Conservation (phyloP, 495 filamentous ascomycete species). For the Penicillium bovifimosum region DNA sequence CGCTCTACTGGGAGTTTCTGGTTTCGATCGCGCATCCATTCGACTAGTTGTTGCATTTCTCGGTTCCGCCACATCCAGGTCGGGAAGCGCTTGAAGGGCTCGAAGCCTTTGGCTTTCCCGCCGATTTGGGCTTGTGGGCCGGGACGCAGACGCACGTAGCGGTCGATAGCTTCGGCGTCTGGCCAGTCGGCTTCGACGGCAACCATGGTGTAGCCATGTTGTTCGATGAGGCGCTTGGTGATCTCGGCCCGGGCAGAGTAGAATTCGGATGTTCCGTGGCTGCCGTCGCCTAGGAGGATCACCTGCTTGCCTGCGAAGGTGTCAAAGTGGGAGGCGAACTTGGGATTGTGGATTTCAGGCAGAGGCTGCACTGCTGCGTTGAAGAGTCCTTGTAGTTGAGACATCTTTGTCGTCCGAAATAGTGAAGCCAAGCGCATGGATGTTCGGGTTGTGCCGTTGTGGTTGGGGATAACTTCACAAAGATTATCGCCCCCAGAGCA, state of each 20-base stretch:
- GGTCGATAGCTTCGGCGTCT: conserved; percentile 51
- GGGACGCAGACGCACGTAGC: conserved; percentile 49
- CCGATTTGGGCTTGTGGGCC: conserved; percentile 32
- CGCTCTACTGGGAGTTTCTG: conserved; percentile 23
- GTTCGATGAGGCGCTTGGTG: conserved; percentile 47
- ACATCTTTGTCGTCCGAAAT: conserved; percentile 16
- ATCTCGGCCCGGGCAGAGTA: conserved; percentile 51
- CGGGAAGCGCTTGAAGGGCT: conserved; percentile 51
- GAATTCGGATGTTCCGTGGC: conserved; percentile 57
- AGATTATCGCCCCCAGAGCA: not conserved
- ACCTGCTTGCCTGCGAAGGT: conserved; percentile 38
- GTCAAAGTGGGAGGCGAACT: conserved; percentile 42
- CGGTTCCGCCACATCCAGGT: conserved; percentile 60
- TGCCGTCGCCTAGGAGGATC: conserved; percentile 52
- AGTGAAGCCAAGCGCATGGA: conserved; percentile 10
- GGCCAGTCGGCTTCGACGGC: conserved; percentile 58
- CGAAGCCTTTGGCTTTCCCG: conserved; percentile 22
- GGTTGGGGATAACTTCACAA: not conserved
- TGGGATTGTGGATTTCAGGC: conserved; percentile 31
- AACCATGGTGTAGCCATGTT: conserved; percentile 52
- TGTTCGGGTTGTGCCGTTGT: not conserved
- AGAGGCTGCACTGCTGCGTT: conserved; percentile 35
- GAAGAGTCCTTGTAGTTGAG: conserved; percentile 31
- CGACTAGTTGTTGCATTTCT: conserved; percentile 52
- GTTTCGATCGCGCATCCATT: conserved; percentile 52